These are phyloP conservation scores for Wickerhamomyces canadensis DNA, from an alignment of 805 yeast genomes.

Conservation along the genomic window DNA sequence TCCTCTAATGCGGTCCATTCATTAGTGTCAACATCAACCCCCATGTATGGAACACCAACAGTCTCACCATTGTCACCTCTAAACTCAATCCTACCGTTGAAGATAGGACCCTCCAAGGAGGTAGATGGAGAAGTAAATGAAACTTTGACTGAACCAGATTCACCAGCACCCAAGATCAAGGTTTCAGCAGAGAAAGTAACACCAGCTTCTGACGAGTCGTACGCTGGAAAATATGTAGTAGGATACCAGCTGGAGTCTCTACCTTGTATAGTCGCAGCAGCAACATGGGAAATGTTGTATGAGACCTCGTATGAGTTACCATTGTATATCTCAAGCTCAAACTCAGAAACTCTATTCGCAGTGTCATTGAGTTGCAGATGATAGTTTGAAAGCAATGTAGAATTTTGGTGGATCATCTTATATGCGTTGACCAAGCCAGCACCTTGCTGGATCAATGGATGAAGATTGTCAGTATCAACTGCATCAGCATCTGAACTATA, in stretches of 20 bases:
- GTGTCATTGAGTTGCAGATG: conserved; percentile 12
- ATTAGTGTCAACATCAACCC: conserved; percentile 8
- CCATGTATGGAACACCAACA: conserved; percentile 14
- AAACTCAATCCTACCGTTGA: conserved; percentile 10
- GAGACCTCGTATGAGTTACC: conserved; percentile 6
- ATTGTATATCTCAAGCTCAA: conserved; percentile 8
- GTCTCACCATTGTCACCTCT: conserved; percentile 12
- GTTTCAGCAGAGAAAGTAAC: conserved; percentile 3
- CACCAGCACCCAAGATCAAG: conserved; percentile 10
- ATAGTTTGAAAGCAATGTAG: conserved; percentile 5
- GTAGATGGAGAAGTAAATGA: conserved; percentile 6
- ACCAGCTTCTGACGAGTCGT: conserved; percentile 3
- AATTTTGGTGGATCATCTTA: conserved; percentile 6
- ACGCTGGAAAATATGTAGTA: conserved; percentile 7
- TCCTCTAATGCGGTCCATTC: conserved; percentile 8
- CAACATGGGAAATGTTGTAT: conserved; percentile 5
- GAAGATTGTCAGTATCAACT: neutral
- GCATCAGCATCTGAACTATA: neutral
- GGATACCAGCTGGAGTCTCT: conserved; percentile 1
- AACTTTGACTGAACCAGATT: conserved; percentile 7
- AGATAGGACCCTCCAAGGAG: conserved; percentile 5
- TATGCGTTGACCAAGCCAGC: conserved; percentile 12
- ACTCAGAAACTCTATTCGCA: conserved; percentile 9
- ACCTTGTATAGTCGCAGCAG: conserved; percentile 6
- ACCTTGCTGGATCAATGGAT: conserved; percentile 13